A percentile compares a stretch with the other conserved stretches of the same genome.
Evolutionary conservation across 2,329 filamentous ascomycete species (phyloP).

Genomic region (Ophiognomonia clavigignenti-juglandacearum): DNA sequence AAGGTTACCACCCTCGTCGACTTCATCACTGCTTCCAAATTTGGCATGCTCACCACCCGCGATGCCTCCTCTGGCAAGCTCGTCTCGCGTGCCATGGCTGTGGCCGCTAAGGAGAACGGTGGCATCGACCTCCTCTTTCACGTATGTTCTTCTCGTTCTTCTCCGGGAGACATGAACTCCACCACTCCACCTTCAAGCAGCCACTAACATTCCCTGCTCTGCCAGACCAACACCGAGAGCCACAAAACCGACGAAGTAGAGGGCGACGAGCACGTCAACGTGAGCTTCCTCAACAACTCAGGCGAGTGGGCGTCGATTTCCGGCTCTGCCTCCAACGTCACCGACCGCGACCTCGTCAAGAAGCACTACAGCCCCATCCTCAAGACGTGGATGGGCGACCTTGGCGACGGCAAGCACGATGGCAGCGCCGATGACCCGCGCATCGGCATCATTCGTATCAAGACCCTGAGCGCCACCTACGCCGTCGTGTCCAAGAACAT

Average conservation of each 20-base stretch:
- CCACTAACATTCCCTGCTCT: constrained; percentile 53
- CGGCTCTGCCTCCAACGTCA: constrained; percentile 65
- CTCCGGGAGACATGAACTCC: too few species aligned
- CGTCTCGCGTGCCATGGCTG: constrained; percentile 79
- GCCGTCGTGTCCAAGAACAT: constrained; percentile 58
- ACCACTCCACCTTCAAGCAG: too few species aligned
- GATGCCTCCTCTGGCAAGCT: constrained; percentile 60
- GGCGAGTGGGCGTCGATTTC: constrained; percentile 86
- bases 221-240: constrained; percentile 88
- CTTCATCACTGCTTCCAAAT: constrained; percentile 72
- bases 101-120: constrained; percentile 73
- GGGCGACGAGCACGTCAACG: constrained; percentile 69
- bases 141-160: constrained; percentile 15
- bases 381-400: constrained; percentile 82
- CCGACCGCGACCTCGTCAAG: constrained; percentile 62
- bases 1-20: constrained; percentile 70
- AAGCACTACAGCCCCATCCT: constrained; percentile 71
- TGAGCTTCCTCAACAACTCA: constrained; percentile 70
- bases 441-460: constrained; percentile 75
- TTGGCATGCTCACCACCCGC: constrained; percentile 83
- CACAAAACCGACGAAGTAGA: constrained; percentile 81
- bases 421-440: constrained; percentile 77
- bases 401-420: constrained; percentile 78
- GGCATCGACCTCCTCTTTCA: constrained; percentile 84
- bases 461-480: constrained; percentile 68